These are phyloP conservation scores for Plasmopara halstedii DNA, from an alignment of 352 stramenopile genomes.

Conservation along the genomic window DNA sequence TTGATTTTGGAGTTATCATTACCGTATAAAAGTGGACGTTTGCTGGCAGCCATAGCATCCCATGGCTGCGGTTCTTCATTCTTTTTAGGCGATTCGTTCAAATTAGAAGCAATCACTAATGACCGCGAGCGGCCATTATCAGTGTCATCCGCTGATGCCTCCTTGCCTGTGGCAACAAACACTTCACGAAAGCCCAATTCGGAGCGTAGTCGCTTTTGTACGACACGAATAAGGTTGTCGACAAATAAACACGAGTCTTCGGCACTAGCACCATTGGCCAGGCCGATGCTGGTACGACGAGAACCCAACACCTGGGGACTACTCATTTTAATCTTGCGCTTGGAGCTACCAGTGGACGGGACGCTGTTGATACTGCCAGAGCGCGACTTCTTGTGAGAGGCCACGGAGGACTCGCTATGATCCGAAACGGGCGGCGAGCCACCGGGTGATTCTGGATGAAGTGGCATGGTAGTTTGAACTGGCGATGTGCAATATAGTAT, in stretches of 20 bases:
- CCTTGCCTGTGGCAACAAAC: slow-evolving; percentile 49
- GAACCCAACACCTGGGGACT: slow-evolving; percentile 11
- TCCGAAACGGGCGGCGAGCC: slow-evolving; percentile 2
- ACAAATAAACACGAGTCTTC: slow-evolving; percentile 59
- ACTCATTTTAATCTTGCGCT: slow-evolving; percentile 16
- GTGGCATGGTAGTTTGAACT: slow-evolving; percentile 6
- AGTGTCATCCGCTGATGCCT: slow-evolving; percentile 11
- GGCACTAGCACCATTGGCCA: slow-evolving; percentile 20
- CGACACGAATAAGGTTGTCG: slow-evolving; percentile 57
- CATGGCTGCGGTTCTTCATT: slow-evolving; percentile 11
- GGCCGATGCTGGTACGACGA: slow-evolving; percentile 12
- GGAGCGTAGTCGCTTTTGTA: slow-evolving; percentile 46
- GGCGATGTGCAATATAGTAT: not conserved
- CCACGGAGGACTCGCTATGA: slow-evolving; percentile 13
- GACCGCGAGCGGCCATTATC: slow-evolving; percentile 22
- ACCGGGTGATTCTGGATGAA: slow-evolving; percentile 5
- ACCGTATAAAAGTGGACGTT: slow-evolving; percentile 21
- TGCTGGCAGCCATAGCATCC: slow-evolving; percentile 21
- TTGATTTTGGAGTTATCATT: slow-evolving; percentile 20
- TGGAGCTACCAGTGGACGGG: slow-evolving; percentile 10
- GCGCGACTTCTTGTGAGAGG: slow-evolving; percentile 14
- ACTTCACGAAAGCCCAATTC: slow-evolving; percentile 67
- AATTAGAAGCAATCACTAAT: slow-evolving; percentile 10
- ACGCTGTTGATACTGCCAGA: slow-evolving; percentile 12
- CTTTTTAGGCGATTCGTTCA: slow-evolving; percentile 11